These are phyloP conservation scores for Syzygium aqueum DNA, from an alignment of 345 rosid species.

Conservation along the genomic window DNA sequence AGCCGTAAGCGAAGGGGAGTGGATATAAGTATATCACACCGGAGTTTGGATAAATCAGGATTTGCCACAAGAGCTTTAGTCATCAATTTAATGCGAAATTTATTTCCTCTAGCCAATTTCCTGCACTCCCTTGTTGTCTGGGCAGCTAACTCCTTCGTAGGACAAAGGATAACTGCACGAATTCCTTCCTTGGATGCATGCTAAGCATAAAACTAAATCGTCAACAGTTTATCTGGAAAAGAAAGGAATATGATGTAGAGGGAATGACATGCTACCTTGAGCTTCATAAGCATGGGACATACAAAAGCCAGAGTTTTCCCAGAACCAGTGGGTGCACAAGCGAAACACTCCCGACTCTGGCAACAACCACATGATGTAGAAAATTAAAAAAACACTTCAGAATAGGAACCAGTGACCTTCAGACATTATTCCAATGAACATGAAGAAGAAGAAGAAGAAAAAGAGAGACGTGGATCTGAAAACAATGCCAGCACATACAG, in stretches of 20 bases:
- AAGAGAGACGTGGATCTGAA: not conserved
- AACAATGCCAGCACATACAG: slow-evolving; percentile 44
- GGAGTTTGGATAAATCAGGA: slow-evolving; percentile 54
- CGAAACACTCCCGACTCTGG: slow-evolving; percentile 92
- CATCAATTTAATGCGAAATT: slow-evolving; percentile 59
- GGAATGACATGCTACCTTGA: slow-evolving; percentile 44
- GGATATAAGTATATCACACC: slow-evolving; percentile 75
- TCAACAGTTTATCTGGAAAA: slow-evolving; percentile 5
- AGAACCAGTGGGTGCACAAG: slow-evolving; percentile 97
- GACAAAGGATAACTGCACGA: slow-evolving; percentile 81
- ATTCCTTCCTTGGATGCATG: slow-evolving; percentile 54
- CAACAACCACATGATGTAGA: not conserved
- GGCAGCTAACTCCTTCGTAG: slow-evolving; percentile 82
- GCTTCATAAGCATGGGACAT: slow-evolving; percentile 88
- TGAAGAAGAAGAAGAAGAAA: not conserved
- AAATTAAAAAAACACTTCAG: not conserved
- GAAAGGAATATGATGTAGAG: not conserved
- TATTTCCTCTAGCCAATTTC: slow-evolving; percentile 73
- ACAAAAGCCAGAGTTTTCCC: slow-evolving; percentile 92
- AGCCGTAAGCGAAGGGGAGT: slow-evolving; percentile 70
- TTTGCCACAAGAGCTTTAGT: slow-evolving; percentile 61
- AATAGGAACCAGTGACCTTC: not conserved
- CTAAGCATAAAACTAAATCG: slow-evolving; percentile 20
- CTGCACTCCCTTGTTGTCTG: slow-evolving; percentile 90
- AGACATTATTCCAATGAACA: not conserved